Base-by-base conservation (phyloP, 1,139 yeast genomes). In the Debaryomycetaceae sp. region DNA sequence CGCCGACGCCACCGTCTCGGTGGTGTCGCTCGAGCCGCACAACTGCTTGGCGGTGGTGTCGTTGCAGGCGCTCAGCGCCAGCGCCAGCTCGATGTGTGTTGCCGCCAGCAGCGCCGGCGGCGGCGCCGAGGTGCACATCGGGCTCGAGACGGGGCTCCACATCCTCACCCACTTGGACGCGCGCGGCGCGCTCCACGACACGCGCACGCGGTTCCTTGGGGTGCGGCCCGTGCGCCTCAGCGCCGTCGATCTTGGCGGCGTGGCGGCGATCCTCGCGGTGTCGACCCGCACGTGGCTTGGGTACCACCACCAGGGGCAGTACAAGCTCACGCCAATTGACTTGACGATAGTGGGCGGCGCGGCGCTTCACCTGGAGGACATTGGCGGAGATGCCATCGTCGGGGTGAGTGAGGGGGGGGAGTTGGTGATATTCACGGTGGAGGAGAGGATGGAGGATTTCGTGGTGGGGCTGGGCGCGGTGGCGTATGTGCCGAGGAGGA, bases 111-210 rank as follows among this genome's bases (percentile, higher is more conserved):
- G 82, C 42, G 34, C 50, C 12, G 39, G 48, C 2, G 31, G 42
- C 6, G 39, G 38, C 18, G 33, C 34, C 12, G 40, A 32, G 4
- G 68, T 84, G 5, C 94, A 88, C 53, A 72, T 86, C 31, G 97
- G 97, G 1, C 66, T 89, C 65, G 71, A 64, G 16, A 85, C 78
- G 51, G 98, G 98, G 20, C 75, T 88, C 1, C 85, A 83, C 55
- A 78, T 81, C 3, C 63, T 80, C 18, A 74, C 86, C 1, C 60
- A 61, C 5, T 46, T 86, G 19, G 85, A 83, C 44, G 52, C 56
- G 1, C 49, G 63, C 3, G 96, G 95, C 1, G 71, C 72, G 30
- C 56, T 89, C 10, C 62, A 75, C 1, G 82, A 81, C 40, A 75
- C 89, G 0, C 64, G 84, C 41, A 74, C 77, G n/a, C 78, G 83